phyloP scores from a whole-genome alignment of 768 basidiomycete genomes.

The Pulveroboletus sp. region DNA sequence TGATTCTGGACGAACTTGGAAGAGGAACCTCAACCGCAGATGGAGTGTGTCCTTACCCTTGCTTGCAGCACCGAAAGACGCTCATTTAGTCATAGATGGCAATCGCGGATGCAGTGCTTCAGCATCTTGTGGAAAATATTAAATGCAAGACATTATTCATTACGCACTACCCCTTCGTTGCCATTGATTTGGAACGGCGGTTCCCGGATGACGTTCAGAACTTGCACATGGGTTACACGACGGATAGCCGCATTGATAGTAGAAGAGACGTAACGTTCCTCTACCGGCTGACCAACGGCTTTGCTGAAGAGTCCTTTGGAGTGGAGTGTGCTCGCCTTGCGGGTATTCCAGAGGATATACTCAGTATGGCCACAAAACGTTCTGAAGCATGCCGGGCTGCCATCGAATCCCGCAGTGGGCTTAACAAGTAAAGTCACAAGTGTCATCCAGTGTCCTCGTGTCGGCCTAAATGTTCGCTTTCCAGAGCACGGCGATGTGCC shows the following conservation, averaged over 20 bases:
- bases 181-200: constrained; percentile 55
- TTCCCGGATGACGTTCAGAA: constrained; percentile 65
- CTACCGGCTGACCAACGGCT: constrained; percentile 67
- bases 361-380: constrained; percentile 53
- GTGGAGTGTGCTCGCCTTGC: constrained; percentile 91
- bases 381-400: constrained; percentile 52
- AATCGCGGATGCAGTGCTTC: constrained; percentile 76
- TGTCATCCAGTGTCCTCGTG: background rate
- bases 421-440: constrained; percentile 42
- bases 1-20: constrained; percentile 88
- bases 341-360: constrained; percentile 66
- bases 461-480: background rate
- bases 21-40: constrained; percentile 92
- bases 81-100: constrained; percentile 56
- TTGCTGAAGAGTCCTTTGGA: constrained; percentile 83
- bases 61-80: background rate
- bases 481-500: constrained; percentile 28
- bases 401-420: constrained; percentile 45
- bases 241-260: constrained; percentile 65
- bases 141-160: constrained; percentile 84
- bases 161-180: constrained; percentile 89
- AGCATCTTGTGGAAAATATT: constrained; percentile 56
- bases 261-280: constrained; percentile 81
- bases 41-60: constrained; percentile 45
- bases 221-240: constrained; percentile 81